Conservation (phyloP, 2,329 filamentous ascomycete species). For the Ilyonectria mors-panacis region DNA sequence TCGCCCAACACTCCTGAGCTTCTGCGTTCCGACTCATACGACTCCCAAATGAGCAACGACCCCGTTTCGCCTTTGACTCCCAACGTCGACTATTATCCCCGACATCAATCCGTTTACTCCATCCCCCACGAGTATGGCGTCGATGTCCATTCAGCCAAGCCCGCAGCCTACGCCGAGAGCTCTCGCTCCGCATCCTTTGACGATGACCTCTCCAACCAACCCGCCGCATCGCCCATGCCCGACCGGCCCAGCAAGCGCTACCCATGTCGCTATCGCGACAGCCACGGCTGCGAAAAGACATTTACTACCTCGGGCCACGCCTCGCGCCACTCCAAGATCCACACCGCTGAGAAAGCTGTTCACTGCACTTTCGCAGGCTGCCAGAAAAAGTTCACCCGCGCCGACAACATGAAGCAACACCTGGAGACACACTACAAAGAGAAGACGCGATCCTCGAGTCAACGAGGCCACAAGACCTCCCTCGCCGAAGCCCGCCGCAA, state of each 20-base stretch:
- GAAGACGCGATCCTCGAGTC: constrained; percentile 63
- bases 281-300: constrained; percentile 80
- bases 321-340: constrained; percentile 88
- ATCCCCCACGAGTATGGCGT: constrained; percentile 53
- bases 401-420: constrained; percentile 92
- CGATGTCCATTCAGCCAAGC: constrained; percentile 56
- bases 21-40: constrained; percentile 73
- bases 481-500: constrained; percentile 53
- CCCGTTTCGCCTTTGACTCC: constrained; percentile 71
- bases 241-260: constrained; percentile 76
- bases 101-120: constrained; percentile 57
- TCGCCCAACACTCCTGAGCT: constrained; percentile 70
- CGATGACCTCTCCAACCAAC: constrained; percentile 59
- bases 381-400: constrained; percentile 84
- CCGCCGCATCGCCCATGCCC: constrained; percentile 57
- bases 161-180: constrained; percentile 59
- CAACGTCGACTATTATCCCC: constrained; percentile 59
- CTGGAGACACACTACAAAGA: constrained; percentile 82
- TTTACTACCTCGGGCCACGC: constrained; percentile 90
- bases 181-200: constrained; percentile 67
- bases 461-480: constrained; percentile 52
- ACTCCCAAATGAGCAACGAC: constrained; percentile 71
- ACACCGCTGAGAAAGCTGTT: constrained; percentile 85
- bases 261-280: constrained; percentile 80
- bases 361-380: constrained; percentile 78